These are phyloP conservation scores for Curvularia lunata DNA, from an alignment of 2,329 filamentous ascomycete genomes.

Conservation along the genomic window DNA sequence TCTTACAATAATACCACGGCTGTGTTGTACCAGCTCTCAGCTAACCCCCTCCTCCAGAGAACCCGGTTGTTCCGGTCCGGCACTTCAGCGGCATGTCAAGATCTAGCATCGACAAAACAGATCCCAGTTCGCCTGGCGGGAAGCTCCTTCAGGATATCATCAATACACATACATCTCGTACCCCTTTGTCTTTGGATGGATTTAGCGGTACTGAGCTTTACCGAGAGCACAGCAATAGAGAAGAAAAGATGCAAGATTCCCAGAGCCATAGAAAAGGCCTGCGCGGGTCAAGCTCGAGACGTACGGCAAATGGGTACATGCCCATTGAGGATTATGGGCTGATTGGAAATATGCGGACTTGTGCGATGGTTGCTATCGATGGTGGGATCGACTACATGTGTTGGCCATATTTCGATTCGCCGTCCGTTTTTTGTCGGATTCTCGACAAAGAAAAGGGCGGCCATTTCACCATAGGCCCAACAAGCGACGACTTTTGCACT, in stretches of 20 bases:
- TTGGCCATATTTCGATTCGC: constrained; percentile 78
- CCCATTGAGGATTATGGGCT: constrained; percentile 73
- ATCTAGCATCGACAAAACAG: constrained; percentile 5
- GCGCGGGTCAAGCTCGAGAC: constrained; percentile 26
- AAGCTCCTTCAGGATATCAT: constrained; percentile 21
- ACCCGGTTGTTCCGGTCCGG: constrained; percentile 13
- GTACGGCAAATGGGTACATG: constrained; percentile 38
- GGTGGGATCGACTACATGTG: constrained; percentile 59
- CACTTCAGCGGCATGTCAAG: constrained; percentile 16
- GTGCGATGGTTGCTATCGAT: constrained; percentile 46
- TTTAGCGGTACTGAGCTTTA: constrained; percentile 20
- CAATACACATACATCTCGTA: constrained; percentile 13
- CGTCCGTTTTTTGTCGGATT: constrained; percentile 75
- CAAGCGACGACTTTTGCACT: constrained; percentile 61
- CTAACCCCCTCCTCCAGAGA: constrained; percentile 7
- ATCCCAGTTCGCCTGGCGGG: constrained; percentile 12
- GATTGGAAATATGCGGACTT: constrained; percentile 81
- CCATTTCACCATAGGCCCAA: constrained; percentile 68
- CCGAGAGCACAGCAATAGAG: constrained; percentile 15
- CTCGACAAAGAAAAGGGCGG: constrained; percentile 78
- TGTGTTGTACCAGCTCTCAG: background rate
- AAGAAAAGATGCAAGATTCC: constrained; percentile 23
- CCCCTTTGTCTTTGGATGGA: constrained; percentile 12
- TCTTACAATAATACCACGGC: constrained; percentile 4
- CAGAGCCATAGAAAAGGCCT: constrained; percentile 15